These are phyloP conservation scores for Eucalyptus dawsonii DNA, from an alignment of 345 rosid genomes.

Conservation along the genomic window DNA sequence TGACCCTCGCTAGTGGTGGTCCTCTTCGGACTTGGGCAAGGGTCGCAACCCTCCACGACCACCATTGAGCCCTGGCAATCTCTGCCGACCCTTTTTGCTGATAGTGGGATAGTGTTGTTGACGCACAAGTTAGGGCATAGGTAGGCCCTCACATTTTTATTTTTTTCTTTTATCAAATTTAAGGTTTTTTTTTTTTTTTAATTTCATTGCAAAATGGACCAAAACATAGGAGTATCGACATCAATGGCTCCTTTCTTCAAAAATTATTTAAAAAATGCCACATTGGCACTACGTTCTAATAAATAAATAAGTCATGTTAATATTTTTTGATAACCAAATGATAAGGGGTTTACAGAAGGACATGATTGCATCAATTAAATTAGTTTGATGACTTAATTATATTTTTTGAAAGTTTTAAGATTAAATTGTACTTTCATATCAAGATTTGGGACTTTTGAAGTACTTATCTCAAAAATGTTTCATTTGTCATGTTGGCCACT, in stretches of 20 bases:
- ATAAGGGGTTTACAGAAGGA: not conserved
- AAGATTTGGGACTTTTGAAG: not conserved
- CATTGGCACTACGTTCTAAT: not conserved
- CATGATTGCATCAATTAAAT: not conserved
- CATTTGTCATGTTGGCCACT: not conserved
- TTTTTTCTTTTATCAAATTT: too few species aligned
- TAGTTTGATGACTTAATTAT: not conserved
- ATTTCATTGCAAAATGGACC: not conserved
- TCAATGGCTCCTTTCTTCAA: not conserved
- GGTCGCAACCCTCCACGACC: not conserved
- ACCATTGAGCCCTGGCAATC: not conserved
- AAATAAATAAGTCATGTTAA: not conserved
- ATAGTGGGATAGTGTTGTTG: not conserved
- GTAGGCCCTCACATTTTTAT: not conserved
- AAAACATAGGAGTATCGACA: not conserved
- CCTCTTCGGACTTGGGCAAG: not conserved
- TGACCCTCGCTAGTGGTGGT: not conserved
- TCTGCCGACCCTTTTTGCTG: not conserved
- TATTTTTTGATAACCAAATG: not conserved
- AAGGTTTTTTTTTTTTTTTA: not conserved
- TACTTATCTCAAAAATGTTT: not conserved
- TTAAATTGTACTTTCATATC: not conserved
- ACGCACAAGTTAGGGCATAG: not conserved
- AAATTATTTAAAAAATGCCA: not conserved
- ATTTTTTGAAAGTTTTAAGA: not conserved